phyloP scores from a whole-genome alignment of 2,329 filamentous ascomycete genomes.

The Rhexocercosporidium sp. region DNA sequence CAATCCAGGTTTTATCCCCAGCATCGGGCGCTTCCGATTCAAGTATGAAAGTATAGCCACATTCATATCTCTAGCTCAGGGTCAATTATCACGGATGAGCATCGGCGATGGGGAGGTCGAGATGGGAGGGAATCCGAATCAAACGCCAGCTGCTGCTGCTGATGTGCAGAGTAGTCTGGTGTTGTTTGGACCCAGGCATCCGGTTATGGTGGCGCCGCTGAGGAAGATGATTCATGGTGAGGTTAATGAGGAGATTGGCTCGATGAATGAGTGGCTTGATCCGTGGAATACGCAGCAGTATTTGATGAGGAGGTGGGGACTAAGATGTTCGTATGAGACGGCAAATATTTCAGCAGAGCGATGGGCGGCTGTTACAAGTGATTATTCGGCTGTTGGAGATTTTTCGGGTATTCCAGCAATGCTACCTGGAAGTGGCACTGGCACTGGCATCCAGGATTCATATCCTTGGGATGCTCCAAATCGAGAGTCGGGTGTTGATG shows the following conservation, averaged over 20 bases:
- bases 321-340: not conserved
- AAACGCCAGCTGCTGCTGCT: not conserved
- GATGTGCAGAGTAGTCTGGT: not conserved
- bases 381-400: not conserved
- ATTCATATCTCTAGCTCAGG: not conserved
- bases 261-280: conserved; percentile 14
- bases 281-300: conserved; percentile 15
- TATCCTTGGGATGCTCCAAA: not conserved
- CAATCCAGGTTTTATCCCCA: conserved; percentile 16
- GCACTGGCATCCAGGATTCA: not conserved
- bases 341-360: not conserved
- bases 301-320: conserved; percentile 10
- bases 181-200: conserved; percentile 4
- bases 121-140: not conserved
- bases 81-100: not conserved
- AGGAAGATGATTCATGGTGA: conserved; percentile 11
- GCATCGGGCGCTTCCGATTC: conserved; percentile 12
- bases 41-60: not conserved
- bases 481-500: not conserved
- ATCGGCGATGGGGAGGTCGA: not conserved
- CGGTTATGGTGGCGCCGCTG: not conserved
- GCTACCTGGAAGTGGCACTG: not conserved
- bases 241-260: conserved; percentile 6
- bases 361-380: not conserved
- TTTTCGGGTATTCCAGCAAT: not conserved